These are phyloP conservation scores for Pichia thaimueangensis DNA, from an alignment of 805 yeast genomes.

Conservation along the genomic window DNA sequence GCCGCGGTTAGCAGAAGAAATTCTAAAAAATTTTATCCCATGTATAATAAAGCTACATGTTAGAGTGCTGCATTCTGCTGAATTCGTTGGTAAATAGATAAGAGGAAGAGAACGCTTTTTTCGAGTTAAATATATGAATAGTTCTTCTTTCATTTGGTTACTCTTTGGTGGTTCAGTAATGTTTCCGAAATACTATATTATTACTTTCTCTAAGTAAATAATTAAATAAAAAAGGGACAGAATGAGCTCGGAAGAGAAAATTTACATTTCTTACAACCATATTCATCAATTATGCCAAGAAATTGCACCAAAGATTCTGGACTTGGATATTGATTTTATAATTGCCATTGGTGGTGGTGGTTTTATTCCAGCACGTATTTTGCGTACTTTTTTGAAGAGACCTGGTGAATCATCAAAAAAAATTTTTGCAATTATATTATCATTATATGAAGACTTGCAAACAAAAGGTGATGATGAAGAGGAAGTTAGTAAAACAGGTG, in stretches of 20 bases:
- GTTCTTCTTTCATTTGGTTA: too few species aligned
- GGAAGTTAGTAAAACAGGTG: slow-evolving; percentile 50
- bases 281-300: slow-evolving; percentile 52
- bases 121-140: too few species aligned
- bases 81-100: too few species aligned
- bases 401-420: slow-evolving; percentile 85
- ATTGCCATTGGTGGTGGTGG: slow-evolving; percentile 91
- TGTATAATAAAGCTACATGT: too few species aligned
- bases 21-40: too few species aligned
- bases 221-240: background rate
- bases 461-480: slow-evolving; percentile 53
- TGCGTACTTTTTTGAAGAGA: slow-evolving; percentile 85
- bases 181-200: background rate
- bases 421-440: slow-evolving; percentile 90
- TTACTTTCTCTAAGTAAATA: too few species aligned
- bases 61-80: too few species aligned
- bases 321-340: slow-evolving; percentile 79
- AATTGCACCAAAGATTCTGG: slow-evolving; percentile 53
- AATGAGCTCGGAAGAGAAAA: slow-evolving; percentile 32
- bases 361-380: slow-evolving; percentile 93
- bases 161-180: too few species aligned
- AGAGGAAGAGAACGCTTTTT: too few species aligned
- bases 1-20: too few species aligned
- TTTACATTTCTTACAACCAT: slow-evolving; percentile 75
- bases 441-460: slow-evolving; percentile 79